Conservation (phyloP, 805 yeast genomes). For the Barnettozyma populi region DNA sequence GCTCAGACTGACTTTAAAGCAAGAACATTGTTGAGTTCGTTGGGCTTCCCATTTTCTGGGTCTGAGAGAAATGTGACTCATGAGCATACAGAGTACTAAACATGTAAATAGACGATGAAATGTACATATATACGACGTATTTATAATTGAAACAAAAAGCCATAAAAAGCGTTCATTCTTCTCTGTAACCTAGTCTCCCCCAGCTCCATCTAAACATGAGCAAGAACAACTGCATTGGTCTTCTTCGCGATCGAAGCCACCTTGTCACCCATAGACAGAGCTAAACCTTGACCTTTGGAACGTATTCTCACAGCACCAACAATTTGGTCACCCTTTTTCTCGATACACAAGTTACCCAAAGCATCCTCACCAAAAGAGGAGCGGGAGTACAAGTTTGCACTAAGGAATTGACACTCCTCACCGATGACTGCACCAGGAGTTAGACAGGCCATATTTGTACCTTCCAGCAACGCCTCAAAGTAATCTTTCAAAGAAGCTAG, state of each 20-base stretch:
- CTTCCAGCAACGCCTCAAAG: constrained; percentile 66
- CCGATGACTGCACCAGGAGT: constrained; percentile 91
- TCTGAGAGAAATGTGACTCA: constrained; percentile 33
- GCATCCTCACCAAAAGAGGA: constrained; percentile 98
- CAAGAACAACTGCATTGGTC: constrained; percentile 33
- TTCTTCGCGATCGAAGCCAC: constrained; percentile 78
- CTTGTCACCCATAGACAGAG: constrained; percentile 89
- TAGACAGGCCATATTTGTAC: constrained; percentile 90
- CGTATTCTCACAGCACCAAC: constrained; percentile 95
- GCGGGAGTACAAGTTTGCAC: constrained; percentile 89
- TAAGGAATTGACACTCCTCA: constrained; percentile 83
- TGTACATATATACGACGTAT: neutral
- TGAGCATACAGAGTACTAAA: constrained; percentile 21
- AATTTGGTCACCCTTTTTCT: constrained; percentile 70
- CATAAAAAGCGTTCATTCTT: neutral
- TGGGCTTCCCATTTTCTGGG: constrained; percentile 74
- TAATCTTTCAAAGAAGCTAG: constrained; percentile 67
- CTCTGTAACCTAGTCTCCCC: neutral
- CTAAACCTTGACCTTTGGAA: constrained; percentile 96
- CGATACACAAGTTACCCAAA: constrained; percentile 90
- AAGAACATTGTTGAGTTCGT: constrained; percentile 72
- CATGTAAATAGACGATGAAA: neutral
- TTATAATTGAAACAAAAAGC: neutral
- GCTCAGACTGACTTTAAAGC: constrained; percentile 92
- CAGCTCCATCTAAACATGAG: constrained; percentile 22